These are phyloP conservation scores for Penicillium cosmopolitanum DNA, from an alignment of 495 filamentous ascomycete genomes.

Conservation along the genomic window DNA sequence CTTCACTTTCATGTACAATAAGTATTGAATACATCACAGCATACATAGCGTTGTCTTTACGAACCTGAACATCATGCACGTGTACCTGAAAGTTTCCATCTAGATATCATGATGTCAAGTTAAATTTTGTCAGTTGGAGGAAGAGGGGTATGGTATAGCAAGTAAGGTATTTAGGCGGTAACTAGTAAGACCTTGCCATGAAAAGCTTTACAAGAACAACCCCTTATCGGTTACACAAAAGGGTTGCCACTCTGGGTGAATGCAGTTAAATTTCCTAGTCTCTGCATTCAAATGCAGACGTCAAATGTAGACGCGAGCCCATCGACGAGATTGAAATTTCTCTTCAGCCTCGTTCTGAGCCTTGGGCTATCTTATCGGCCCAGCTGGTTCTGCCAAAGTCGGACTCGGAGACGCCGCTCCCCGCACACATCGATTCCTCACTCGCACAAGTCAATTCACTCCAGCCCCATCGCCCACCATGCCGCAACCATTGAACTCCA, in stretches of 20 bases:
- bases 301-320: neutral
- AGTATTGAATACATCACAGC: slow-evolving; percentile 13
- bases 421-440: slow-evolving; percentile 49
- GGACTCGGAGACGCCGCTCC: slow-evolving; percentile 40
- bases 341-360: slow-evolving; percentile 1
- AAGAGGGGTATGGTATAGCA: too few relatives aligned
- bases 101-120: too few relatives aligned
- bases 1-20: slow-evolving; percentile 1
- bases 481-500: slow-evolving; percentile 83
- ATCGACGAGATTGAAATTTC: slow-evolving; percentile 6
- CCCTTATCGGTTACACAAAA: neutral
- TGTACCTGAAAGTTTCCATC: neutral
- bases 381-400: slow-evolving; percentile 32
- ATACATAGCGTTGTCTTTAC: slow-evolving; percentile 13
- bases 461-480: slow-evolving; percentile 53
- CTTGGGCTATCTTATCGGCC: slow-evolving; percentile 30
- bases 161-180: too few relatives aligned
- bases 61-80: slow-evolving; percentile 4
- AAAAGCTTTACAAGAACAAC: neutral
- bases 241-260: neutral
- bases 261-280: neutral
- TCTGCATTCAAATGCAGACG: neutral
- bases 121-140: too few relatives aligned
- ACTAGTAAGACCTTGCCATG: neutral
- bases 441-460: slow-evolving; percentile 41